Base-by-base conservation (phyloP, 2,329 filamentous ascomycete species). In the Aspergillus fumigatiaffinis region DNA sequence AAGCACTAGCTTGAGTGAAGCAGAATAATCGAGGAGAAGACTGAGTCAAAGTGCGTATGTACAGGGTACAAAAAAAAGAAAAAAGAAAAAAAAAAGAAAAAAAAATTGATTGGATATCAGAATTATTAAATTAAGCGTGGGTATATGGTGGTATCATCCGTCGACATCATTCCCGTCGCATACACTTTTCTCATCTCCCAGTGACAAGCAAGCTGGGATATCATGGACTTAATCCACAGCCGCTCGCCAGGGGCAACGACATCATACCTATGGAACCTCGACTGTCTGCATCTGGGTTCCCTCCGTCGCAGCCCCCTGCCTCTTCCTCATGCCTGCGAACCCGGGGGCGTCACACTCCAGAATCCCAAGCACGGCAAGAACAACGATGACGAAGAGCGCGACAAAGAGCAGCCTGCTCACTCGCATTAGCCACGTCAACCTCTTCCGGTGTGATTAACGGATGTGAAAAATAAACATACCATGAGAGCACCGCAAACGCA, bases 401-500 rank as follows among this genome's bases (percentile, higher is more conserved):
- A 66, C 44, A 60, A 69, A 72, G 21, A 71, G 29, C 21, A 72
- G 52, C 69, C 70, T 72, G 21, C 8, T 1, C 44, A 26, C 12
- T 20, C 4, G 12, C 44, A 47, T 47, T 25, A 23, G 23, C 9
- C 21, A 14, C 3, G 10, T 17, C 14, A n/a, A 20, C n/a, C 47
- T 29, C 14, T 20, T 4, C 5, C 9, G 2, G 10, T 1, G 23
- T 14, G 17, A 49, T 29, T 29, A 29, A 29, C 10, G 28, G 28
- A 12, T 12, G 28, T 29, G 28, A 12, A 12, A 35, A n/a, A 41
- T 51, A 26, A 17, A 55, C 61, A 7, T 56, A 70, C 68, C 68
- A 71, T 20, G 63, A 62, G 6, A 72, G 59, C 8, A 72, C 60
- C 3, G 59, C 68, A 60, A 72, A 70, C 3, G 70, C 69, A 47